Evolutionary conservation across 2,329 filamentous ascomycete species (phyloP).

Genomic region (Aspergillus glaucus): DNA sequence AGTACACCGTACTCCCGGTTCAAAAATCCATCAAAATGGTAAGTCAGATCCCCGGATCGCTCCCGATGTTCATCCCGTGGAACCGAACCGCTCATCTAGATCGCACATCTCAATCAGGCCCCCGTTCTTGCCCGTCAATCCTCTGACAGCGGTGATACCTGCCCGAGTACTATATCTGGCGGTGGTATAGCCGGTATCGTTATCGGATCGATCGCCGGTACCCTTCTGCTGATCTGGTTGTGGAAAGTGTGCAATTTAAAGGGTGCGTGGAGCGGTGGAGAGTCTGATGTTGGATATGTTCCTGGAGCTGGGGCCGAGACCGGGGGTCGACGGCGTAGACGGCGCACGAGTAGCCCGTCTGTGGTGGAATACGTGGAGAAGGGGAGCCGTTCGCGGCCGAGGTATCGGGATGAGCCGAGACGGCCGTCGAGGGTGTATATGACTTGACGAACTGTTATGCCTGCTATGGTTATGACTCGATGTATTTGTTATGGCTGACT

Average conservation of each 20-base stretch:
- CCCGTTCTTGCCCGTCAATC: slow-evolving; percentile 13
- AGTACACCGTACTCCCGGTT: neutral
- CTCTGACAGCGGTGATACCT: slow-evolving; percentile 9
- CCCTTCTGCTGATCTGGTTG: slow-evolving; percentile 32
- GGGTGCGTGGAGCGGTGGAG: slow-evolving; percentile 14
- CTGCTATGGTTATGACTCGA: neutral
- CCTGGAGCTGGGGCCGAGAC: slow-evolving; percentile 15
- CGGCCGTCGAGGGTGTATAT: slow-evolving; percentile 34
- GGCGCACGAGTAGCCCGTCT: slow-evolving; percentile 11
- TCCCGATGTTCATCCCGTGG: neutral
- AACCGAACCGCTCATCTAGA: neutral
- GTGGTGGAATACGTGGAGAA: slow-evolving; percentile 29
- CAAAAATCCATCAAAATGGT: neutral
- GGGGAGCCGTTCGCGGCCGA: slow-evolving; percentile 11
- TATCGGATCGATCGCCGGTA: slow-evolving; percentile 33
- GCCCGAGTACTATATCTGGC: slow-evolving; percentile 26
- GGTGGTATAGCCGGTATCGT: slow-evolving; percentile 37
- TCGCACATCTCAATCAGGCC: neutral
- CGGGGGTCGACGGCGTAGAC: slow-evolving; percentile 15
- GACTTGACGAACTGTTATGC: slow-evolving; percentile 1
- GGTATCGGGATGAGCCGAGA: slow-evolving; percentile 24
- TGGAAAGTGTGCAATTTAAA: slow-evolving; percentile 22
- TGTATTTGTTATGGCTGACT: neutral
- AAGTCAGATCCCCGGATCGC: neutral
- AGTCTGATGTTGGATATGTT: slow-evolving; percentile 20